Evolutionary conservation across 108 stramenopile species (phyloP), one percentile per base, ranked within the genome.

Genomic region (Stephanodiscus triporus): DNA sequence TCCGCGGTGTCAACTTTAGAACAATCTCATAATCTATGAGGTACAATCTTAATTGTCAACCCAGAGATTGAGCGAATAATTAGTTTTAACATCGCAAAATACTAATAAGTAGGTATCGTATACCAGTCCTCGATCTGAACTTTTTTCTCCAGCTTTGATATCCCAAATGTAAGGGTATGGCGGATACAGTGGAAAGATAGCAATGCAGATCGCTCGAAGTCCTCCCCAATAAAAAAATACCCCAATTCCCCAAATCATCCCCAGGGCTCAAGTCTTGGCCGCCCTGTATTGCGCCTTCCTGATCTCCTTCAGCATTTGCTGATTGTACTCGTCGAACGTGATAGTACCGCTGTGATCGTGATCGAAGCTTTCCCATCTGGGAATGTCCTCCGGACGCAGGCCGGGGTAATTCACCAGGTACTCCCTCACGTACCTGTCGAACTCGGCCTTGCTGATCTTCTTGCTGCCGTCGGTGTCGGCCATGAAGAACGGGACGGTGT

Each of bases 381-480:
- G 81, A 67, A 78, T 73, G 42, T 82, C 81, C 59, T 82, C 81
- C 16, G 81, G 77, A 45, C 58, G 64, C 60, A 82, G 50, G 29
- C 81, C 81, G 38, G 81, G 77, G 43, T 82, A 82, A 63, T 82
- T 82, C 65, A 64, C 56, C 66, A 82, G 74, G 61, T 82, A 82
- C 16, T 82, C 81, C 43, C 54, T 73, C 37, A 82, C 81, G 56
- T 82, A 82, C 47, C 72, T 65, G 47, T 82, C 77, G 55, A 82
- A 82, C 66, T 82, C 81, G 40, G 77, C 70, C 75, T 78, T 78
- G 38, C 81, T 82, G 68, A 82, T 82, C 65, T 78, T 78, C 66
- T 77, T 74, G 56, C 77, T 78, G 48, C 81, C 81, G 55, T 82
- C 81, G 22, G 77, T 74, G 63, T 82, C 81, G 14, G 80, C 80